These are phyloP conservation scores for Fusarium sp. DNA, from an alignment of 2,329 filamentous ascomycete genomes.

Conservation along the genomic window DNA sequence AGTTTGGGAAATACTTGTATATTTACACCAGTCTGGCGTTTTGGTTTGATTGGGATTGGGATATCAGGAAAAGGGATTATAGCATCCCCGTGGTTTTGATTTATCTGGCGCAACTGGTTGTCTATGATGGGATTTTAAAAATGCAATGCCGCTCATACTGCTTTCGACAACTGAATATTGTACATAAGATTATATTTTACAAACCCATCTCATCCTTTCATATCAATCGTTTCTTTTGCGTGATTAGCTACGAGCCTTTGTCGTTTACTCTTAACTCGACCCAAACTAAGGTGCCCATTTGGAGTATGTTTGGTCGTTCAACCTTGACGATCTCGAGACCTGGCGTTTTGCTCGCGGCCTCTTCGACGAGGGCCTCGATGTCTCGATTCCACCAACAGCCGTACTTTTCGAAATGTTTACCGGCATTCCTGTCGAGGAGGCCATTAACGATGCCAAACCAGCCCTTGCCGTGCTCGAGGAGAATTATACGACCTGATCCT, in stretches of 20 bases:
- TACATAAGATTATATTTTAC: constrained; percentile 46
- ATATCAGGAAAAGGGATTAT: constrained; percentile 43
- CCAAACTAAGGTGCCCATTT: constrained; percentile 70
- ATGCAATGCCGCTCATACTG: constrained; percentile 49
- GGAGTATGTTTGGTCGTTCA: constrained; percentile 64
- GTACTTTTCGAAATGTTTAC: constrained; percentile 68
- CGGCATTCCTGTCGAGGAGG: constrained; percentile 67
- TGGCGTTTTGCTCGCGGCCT: constrained; percentile 61
- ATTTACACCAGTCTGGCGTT: constrained; percentile 48
- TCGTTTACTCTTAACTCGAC: constrained; percentile 65
- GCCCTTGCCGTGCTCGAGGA: constrained; percentile 73
- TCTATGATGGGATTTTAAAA: constrained; percentile 35
- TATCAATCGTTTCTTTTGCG: constrained; percentile 5
- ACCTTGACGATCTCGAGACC: constrained; percentile 70
- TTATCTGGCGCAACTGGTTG: constrained; percentile 39
- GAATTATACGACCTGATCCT: constrained; percentile 68
- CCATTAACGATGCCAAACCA: constrained; percentile 67
- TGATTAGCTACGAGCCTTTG: constrained; percentile 35
- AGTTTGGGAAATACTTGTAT: constrained; percentile 51
- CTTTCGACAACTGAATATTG: constrained; percentile 41
- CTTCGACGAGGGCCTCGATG: constrained; percentile 66
- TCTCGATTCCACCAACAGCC: constrained; percentile 79
- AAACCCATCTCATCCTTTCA: constrained; percentile 39
- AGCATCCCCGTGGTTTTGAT: constrained; percentile 34
- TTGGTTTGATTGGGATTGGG: constrained; percentile 40